Conservation (phyloP, 352 stramenopile species). For the Phytophthora uliginosa region DNA sequence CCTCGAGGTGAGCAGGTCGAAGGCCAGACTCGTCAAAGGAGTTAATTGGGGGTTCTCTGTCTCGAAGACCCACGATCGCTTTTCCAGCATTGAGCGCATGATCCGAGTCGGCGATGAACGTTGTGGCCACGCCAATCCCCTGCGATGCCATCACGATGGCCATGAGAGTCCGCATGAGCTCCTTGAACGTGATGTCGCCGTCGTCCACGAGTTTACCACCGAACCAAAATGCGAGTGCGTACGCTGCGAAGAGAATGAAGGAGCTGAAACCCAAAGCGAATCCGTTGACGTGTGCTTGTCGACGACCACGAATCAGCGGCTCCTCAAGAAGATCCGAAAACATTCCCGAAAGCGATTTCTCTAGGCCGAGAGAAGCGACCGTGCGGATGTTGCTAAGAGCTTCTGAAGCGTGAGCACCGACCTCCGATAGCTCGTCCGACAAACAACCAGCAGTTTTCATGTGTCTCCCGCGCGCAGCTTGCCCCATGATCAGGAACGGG, state of each 20-base stretch:
- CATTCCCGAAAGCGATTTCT: slow-evolving; percentile 24
- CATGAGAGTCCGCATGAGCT: slow-evolving; percentile 64
- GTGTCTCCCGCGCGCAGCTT: neutral
- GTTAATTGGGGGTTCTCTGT: slow-evolving; percentile 46
- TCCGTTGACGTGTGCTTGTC: slow-evolving; percentile 48
- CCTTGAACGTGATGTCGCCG: slow-evolving; percentile 47
- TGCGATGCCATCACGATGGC: slow-evolving; percentile 56
- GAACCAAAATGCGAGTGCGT: slow-evolving; percentile 74
- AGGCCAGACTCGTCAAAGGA: slow-evolving; percentile 40
- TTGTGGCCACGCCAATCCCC: slow-evolving; percentile 33
- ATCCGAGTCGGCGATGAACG: slow-evolving; percentile 57
- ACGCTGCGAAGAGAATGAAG: slow-evolving; percentile 54
- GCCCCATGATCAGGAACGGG: neutral
- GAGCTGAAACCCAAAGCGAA: slow-evolving; percentile 77
- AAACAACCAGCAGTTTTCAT: slow-evolving; percentile 30
- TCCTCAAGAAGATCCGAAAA: slow-evolving; percentile 41
- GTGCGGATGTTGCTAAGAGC: slow-evolving; percentile 59
- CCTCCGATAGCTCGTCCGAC: slow-evolving; percentile 32
- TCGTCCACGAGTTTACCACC: slow-evolving; percentile 54
- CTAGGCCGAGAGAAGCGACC: slow-evolving; percentile 47
- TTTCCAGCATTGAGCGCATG: slow-evolving; percentile 71
- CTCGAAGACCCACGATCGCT: slow-evolving; percentile 42
- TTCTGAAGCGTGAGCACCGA: slow-evolving; percentile 52
- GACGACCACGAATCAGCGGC: slow-evolving; percentile 27
- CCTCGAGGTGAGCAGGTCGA: neutral